phyloP scores from a whole-genome alignment of 352 stramenopile species.

The Phytophthora rubi region DNA sequence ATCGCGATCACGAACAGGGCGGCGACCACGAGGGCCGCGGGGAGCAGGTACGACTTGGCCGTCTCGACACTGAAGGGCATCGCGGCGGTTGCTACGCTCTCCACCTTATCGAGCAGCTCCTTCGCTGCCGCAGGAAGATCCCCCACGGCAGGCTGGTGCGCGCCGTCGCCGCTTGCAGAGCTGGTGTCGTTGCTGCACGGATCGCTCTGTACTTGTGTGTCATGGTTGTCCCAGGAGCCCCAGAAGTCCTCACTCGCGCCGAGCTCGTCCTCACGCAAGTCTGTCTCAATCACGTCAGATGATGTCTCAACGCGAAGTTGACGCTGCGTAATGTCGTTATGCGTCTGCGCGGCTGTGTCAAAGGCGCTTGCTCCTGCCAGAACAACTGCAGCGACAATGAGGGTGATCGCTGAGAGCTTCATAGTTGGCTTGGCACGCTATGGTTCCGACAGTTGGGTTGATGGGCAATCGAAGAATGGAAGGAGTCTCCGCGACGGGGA shows the following conservation, averaged over 20 bases:
- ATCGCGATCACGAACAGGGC: constrained; percentile 26
- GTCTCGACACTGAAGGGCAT: constrained; percentile 21
- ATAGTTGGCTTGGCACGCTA: constrained; percentile 2
- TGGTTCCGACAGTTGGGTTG: constrained; percentile 22
- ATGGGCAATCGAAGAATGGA: constrained; percentile 21
- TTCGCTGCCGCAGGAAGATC: constrained; percentile 8
- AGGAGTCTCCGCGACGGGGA: constrained; percentile 16
- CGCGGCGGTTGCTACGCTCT: constrained; percentile 21
- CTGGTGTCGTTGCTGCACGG: background rate
- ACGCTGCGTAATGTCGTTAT: constrained; percentile 7
- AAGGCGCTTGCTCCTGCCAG: constrained; percentile 9
- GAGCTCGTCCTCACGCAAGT: constrained; percentile 25
- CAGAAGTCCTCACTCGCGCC: constrained; percentile 28
- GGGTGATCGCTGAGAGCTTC: constrained; percentile 13
- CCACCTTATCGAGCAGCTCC: constrained; percentile 15
- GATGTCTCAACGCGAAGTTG: constrained; percentile 20
- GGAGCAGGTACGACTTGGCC: constrained; percentile 16
- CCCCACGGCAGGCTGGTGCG: constrained; percentile 5
- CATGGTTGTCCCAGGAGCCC: constrained; percentile 18
- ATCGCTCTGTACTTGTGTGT: constrained; percentile 3
- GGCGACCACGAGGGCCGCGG: constrained; percentile 10
- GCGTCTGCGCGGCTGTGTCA: background rate
- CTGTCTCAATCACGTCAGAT: constrained; percentile 1
- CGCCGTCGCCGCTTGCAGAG: constrained; percentile 8
- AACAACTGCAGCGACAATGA: constrained; percentile 1